phyloP scores from a whole-genome alignment of 257 asterid species.

The Ilex asprella region DNA sequence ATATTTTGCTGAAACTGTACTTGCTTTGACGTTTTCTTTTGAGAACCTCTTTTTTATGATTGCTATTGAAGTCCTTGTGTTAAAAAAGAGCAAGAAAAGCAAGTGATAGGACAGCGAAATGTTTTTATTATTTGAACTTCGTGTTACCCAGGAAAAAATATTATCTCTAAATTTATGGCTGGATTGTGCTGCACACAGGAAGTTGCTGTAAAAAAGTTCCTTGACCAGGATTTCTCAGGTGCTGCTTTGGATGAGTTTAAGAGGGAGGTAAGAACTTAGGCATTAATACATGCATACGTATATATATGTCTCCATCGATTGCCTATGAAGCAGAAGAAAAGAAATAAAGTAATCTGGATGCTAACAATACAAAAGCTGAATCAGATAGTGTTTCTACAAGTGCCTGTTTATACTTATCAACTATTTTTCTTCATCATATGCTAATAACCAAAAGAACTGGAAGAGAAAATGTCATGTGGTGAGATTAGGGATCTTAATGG shows the following conservation, averaged over 20 bases:
- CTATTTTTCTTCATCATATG: too few species aligned
- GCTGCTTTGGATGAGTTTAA: slow-evolving; percentile 98
- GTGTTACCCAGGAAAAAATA: background rate
- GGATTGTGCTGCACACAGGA: slow-evolving; percentile 51
- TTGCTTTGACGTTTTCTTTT: too few species aligned
- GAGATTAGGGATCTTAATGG: background rate
- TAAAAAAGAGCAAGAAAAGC: too few species aligned
- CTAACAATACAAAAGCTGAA: too few species aligned
- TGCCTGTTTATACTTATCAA: too few species aligned
- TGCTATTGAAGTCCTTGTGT: too few species aligned
- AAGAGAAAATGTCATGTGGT: too few species aligned
- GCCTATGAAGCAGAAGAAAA: background rate
- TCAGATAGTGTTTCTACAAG: background rate
- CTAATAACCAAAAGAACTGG: background rate
- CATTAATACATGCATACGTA: slow-evolving; percentile 2
- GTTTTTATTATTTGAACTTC: too few species aligned
- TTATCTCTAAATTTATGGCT: slow-evolving; percentile 12
- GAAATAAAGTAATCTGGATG: too few species aligned
- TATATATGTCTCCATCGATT: background rate
- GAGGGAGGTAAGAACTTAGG: slow-evolving; percentile 71
- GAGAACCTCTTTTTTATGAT: too few species aligned
- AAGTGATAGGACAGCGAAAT: too few species aligned
- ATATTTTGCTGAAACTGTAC: too few species aligned
- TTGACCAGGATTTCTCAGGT: slow-evolving; percentile 98
- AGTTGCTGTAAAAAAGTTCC: slow-evolving; percentile 99